Evolutionary conservation across 78 protist genomes (phyloP), one percentile per base, ranked within the genome.

Genomic region (Polysphondylium violaceum): DNA sequence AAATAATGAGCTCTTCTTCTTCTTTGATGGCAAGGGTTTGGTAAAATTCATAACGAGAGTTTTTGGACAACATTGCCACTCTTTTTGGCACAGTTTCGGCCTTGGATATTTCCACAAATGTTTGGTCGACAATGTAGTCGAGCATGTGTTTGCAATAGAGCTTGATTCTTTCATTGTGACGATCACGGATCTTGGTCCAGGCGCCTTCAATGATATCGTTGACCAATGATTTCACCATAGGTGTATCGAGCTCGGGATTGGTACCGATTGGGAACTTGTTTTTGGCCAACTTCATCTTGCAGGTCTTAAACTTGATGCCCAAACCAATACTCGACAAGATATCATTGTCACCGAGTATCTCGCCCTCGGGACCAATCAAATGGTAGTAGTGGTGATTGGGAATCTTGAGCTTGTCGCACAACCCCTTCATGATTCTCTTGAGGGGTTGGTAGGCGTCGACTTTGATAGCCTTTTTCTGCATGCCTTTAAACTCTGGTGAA

Each of bases 401-500:
- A n/a, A 81, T 38, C 29, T 55, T 81, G 14, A 81, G 56, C 29
- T 68, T 65, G 55, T 81, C 89, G 25, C 77, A 81, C 8, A 81
- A 9, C 5, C 77, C 89, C n/a, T 81, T 81, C 89, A 81, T 81
- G 11, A 81, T 47, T 81, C 89, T 81, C 29, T 81, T 81, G 29
- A 81, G 40, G 29, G 89, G 89, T 68, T 81, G 89, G 55, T 81
- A 81, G 9, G 89, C 89, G 56, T 81, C 89, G 11, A 81, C 89
- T 68, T 81, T 81, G 7, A 81, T 67, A 6, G 89, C 76, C 41
- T 81, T 81, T 69, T 81, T 81, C 56, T 81, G 89, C 89, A 81
- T 81, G 14, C 77, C 77, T 29, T 81, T 81, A 19, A 81, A 81
- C 27, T 81, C 89, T 67, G 89, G 89, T 25, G 68, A 44, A 47